A percentile compares a stretch with the other conserved stretches of the same genome.
phyloP scores from a whole-genome alignment of 352 stramenopile genomes.

The Phytophthora rubi region DNA sequence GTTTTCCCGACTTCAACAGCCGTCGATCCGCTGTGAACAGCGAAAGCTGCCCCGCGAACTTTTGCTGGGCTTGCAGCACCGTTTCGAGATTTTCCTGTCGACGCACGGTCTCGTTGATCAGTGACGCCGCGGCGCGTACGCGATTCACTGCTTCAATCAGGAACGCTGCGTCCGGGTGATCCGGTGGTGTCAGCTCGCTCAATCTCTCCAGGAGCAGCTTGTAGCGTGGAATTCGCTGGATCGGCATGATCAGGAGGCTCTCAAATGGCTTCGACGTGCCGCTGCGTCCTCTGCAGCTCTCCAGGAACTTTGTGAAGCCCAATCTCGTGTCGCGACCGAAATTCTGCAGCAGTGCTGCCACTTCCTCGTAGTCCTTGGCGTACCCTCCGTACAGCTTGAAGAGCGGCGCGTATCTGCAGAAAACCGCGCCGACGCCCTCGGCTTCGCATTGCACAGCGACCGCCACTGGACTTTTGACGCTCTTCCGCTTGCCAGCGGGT shows the following conservation, averaged over 20 bases:
- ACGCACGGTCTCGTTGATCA: conserved; percentile 89
- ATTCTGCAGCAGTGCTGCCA: conserved; percentile 61
- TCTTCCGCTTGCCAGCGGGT: conserved; percentile 24
- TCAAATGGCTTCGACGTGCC: conserved; percentile 75
- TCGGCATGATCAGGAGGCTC: conserved; percentile 91
- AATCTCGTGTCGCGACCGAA: conserved; percentile 60
- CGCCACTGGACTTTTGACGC: conserved; percentile 38
- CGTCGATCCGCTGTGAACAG: conserved; percentile 71
- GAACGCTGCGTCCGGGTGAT: conserved; percentile 68
- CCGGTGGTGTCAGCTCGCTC: conserved; percentile 64
- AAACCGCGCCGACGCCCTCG: conserved; percentile 70
- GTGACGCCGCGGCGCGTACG: conserved; percentile 62
- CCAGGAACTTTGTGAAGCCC: conserved; percentile 62
- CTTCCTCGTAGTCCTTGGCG: conserved; percentile 85
- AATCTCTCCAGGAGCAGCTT: conserved; percentile 88
- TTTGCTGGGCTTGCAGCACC: conserved; percentile 78
- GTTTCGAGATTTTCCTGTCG: conserved; percentile 84
- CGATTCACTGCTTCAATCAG: conserved; percentile 66
- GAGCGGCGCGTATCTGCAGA: conserved; percentile 81
- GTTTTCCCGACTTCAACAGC: conserved; percentile 67
- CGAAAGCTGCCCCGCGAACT: conserved; percentile 82
- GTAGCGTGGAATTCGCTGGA: conserved; percentile 93
- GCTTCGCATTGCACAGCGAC: conserved; percentile 40
- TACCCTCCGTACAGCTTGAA: conserved; percentile 88
- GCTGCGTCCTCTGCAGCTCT: conserved; percentile 59